Evolutionary conservation across 495 filamentous ascomycete genomes (phyloP).

Genomic region (Aspergillus panamensis): DNA sequence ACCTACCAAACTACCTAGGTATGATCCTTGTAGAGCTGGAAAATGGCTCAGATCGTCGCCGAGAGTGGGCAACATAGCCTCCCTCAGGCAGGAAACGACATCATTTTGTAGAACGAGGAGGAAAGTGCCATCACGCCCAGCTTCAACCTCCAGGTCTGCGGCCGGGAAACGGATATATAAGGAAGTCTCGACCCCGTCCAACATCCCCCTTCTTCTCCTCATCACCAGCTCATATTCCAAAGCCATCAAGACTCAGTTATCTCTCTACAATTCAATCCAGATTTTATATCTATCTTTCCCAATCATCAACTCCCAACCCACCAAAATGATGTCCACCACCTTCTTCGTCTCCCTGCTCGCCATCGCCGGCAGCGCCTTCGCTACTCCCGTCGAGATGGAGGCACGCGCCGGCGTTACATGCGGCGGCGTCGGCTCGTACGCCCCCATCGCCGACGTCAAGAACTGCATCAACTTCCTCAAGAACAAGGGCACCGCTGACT

Average conservation of each 20-base stretch:
- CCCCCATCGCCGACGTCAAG: constrained; percentile 2
- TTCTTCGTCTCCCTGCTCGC: not conserved
- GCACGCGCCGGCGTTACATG: not conserved
- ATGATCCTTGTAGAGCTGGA: too few relatives aligned
- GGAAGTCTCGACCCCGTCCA: not conserved
- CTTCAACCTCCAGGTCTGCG: not conserved
- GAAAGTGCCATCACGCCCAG: not conserved
- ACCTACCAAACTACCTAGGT: too few relatives aligned
- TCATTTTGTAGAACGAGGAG: too few relatives aligned
- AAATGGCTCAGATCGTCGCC: too few relatives aligned
- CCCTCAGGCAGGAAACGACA: too few relatives aligned
- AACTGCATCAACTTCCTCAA: constrained; percentile 9
- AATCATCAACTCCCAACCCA: not conserved
- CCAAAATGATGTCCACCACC: constrained; percentile 3
- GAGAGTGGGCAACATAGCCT: too few relatives aligned
- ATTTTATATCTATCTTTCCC: not conserved
- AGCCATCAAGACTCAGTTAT: not conserved
- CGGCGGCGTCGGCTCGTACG: constrained; percentile 2
- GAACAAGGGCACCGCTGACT: constrained; percentile 2
- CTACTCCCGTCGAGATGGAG: not conserved
- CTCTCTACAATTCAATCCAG: not conserved
- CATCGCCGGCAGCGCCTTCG: not conserved
- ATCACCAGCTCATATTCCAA: not conserved
- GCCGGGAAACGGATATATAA: not conserved
- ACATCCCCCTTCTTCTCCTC: not conserved